Conservation (phyloP, 2,329 filamentous ascomycete species). For the Lasiodiplodia gonubiensis region DNA sequence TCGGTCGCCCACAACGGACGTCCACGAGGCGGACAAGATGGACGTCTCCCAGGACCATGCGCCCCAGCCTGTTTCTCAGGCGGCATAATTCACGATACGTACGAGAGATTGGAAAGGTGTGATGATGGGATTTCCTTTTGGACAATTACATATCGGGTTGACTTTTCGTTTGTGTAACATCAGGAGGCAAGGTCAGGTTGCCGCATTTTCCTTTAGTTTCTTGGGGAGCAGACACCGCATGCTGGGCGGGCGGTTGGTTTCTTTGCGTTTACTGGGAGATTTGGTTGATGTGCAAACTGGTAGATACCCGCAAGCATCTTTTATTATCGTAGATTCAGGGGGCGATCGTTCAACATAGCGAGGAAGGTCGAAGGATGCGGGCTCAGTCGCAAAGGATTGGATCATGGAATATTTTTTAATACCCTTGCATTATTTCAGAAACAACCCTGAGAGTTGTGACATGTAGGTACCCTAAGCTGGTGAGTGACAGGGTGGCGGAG, state of each 20-base stretch:
- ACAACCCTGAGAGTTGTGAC: not conserved
- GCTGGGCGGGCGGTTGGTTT: constrained; percentile 8
- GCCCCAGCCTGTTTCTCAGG: constrained; percentile 15
- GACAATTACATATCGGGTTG: constrained; percentile 11
- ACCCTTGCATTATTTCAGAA: not conserved
- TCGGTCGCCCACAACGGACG: not conserved
- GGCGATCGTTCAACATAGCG: constrained; percentile 20
- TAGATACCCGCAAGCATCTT: constrained; percentile 20
- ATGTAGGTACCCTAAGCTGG: constrained; percentile 3
- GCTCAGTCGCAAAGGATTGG: not conserved
- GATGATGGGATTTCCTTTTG: constrained; percentile 12
- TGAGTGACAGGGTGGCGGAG: not conserved
- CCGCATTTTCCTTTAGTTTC: not conserved
- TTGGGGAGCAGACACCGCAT: constrained; percentile 3
- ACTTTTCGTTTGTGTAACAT: not conserved
- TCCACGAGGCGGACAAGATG: constrained; percentile 14
- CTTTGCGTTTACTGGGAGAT: constrained; percentile 9
- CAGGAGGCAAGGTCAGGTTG: not conserved
- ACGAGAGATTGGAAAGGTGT: not conserved
- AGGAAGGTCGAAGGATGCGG: not conserved
- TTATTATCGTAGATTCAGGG: not conserved
- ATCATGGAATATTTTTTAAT: constrained; percentile 16
- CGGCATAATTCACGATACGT: constrained; percentile 12
- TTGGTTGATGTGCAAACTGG: constrained; percentile 16
- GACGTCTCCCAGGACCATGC: constrained; percentile 13